These are phyloP conservation scores for Mortierella sp. DNA, from an alignment of 371 early-diverging fungal genomes.

Conservation along the genomic window DNA sequence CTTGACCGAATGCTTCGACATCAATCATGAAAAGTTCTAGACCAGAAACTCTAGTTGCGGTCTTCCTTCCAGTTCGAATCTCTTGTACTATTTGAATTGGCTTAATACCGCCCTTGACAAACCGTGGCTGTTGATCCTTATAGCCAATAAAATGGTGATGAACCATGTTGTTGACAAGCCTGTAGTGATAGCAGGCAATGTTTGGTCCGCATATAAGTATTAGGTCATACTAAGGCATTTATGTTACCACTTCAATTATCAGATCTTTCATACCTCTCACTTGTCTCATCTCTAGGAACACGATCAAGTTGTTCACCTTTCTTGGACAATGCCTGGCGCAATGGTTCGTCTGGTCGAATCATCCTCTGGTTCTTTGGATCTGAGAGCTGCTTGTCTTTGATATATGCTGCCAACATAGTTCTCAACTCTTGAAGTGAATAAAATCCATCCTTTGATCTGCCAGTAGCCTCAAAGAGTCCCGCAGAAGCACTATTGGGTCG, in stretches of 20 bases:
- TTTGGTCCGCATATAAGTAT: conserved; percentile 30
- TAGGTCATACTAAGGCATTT: no score
- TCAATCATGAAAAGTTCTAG: conserved; percentile 73
- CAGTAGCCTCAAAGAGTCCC: conserved; percentile 65
- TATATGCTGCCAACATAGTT: conserved; percentile 67
- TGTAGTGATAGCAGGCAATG: neutral
- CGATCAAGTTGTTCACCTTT: conserved; percentile 44
- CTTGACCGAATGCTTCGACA: conserved; percentile 71
- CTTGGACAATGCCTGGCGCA: conserved; percentile 29
- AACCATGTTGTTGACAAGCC: conserved; percentile 43
- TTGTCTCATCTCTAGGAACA: conserved; percentile 35
- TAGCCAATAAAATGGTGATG: conserved; percentile 39
- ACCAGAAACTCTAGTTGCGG: conserved; percentile 72
- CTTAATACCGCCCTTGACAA: conserved; percentile 59
- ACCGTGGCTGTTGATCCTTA: conserved; percentile 38
- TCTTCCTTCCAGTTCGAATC: conserved; percentile 73
- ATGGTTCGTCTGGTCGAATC: conserved; percentile 29
- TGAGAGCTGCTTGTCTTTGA: conserved; percentile 66
- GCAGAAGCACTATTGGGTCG: conserved; percentile 63
- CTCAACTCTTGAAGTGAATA: conserved; percentile 71
- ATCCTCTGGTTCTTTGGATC: conserved; percentile 74
- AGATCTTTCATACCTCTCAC: conserved; percentile 33
- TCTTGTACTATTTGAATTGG: conserved; percentile 72
- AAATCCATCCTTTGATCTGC: conserved; percentile 66
- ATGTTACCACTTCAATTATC: neutral